These are phyloP conservation scores for Linderniella brevidens DNA, from an alignment of 257 asterid genomes.

Conservation along the genomic window DNA sequence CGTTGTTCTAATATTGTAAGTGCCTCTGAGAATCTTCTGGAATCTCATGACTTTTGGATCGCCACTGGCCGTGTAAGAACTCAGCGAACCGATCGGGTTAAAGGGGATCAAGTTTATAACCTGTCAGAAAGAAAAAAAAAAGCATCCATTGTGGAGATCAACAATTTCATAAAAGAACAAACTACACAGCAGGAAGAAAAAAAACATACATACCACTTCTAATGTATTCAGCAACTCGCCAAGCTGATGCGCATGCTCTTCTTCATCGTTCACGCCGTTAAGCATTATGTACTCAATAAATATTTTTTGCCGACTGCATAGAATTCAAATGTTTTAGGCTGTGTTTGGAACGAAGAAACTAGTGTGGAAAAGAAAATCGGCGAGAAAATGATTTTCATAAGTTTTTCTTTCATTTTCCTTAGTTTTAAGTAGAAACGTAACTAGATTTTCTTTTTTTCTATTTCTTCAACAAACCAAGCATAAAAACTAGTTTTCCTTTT, in stretches of 20 bases:
- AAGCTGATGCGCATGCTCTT: constrained; percentile 86
- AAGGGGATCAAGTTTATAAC: constrained; percentile 93
- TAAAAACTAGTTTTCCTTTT: no score
- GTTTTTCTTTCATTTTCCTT: no score
- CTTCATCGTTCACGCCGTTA: constrained; percentile 79
- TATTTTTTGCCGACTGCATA: constrained; percentile 75
- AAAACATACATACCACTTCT: constrained; percentile 68
- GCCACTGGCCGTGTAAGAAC: constrained; percentile 40
- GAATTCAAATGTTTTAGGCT: no score
- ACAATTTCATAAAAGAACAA: not conserved
- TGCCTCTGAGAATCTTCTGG: constrained; percentile 69
- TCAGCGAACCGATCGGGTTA: constrained; percentile 78
- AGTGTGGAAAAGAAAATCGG: no score
- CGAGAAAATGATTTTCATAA: no score
- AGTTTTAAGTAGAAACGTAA: no score
- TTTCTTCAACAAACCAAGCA: no score
- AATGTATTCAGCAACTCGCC: constrained; percentile 61
- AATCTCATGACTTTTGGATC: constrained; percentile 48
- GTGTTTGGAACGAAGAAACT: no score
- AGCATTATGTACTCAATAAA: constrained; percentile 98
- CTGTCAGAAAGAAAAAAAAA: constrained; percentile 18
- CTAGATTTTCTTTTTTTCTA: no score
- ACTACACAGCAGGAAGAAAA: constrained; percentile 2
- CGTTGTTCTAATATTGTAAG: constrained; percentile 69
- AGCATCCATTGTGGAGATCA: not conserved